Conservation (phyloP, 495 filamentous ascomycete genomes). For the Usnea hakonensis region DNA sequence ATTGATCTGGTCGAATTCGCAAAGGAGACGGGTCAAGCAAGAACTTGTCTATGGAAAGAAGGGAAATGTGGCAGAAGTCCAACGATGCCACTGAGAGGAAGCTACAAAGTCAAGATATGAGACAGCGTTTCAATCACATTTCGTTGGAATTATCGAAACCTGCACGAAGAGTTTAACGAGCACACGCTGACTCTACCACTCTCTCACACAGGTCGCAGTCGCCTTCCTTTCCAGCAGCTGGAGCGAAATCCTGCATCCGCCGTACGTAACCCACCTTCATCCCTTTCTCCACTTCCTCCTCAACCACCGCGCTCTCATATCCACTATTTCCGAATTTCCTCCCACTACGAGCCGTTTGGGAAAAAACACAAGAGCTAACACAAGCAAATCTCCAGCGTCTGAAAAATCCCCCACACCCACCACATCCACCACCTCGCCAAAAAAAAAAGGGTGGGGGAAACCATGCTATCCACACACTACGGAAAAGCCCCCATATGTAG, state of each 20-base stretch:
- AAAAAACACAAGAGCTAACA: too few species aligned
- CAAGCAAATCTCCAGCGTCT: too few species aligned
- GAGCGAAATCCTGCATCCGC: conserved; percentile 15
- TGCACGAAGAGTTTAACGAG: too few species aligned
- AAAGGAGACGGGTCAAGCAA: neutral
- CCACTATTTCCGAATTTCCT: neutral
- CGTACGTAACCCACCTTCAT: conserved; percentile 8
- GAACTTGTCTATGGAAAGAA: neutral
- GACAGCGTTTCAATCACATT: too few species aligned
- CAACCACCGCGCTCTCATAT: neutral
- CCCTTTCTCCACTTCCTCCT: neutral
- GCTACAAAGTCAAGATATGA: neutral
- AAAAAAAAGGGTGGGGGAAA: too few species aligned
- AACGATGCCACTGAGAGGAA: too few species aligned
- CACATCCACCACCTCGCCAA: too few species aligned
- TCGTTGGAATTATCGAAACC: neutral
- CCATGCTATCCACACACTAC: too few species aligned
- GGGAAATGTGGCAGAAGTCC: too few species aligned
- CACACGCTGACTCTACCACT: neutral
- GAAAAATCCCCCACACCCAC: too few species aligned
- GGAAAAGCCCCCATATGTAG: too few species aligned
- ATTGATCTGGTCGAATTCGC: neutral
- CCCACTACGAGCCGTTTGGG: neutral
- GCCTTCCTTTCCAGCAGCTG: conserved; percentile 23
- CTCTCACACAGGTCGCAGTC: conserved; percentile 19